phyloP scores from a whole-genome alignment of 164 flowering plant genomes.

The Echeveria elegans region DNA sequence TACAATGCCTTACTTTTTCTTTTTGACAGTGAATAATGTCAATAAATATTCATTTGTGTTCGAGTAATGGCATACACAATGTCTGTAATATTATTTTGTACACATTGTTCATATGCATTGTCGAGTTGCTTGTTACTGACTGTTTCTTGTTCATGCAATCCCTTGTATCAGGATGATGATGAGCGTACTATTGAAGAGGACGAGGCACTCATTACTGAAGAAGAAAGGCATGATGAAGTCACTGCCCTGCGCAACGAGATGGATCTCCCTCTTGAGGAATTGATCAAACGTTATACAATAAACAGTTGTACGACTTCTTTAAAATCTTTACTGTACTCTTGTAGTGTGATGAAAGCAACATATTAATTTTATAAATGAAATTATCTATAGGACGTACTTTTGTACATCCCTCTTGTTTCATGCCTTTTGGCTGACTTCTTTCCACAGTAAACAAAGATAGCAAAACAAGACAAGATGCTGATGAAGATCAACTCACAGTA shows the following conservation, averaged over 20 bases:
- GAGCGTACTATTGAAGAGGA: slow-evolving; percentile 91
- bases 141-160: slow-evolving; percentile 13
- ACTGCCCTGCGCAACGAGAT: slow-evolving; percentile 69
- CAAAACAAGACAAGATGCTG: slow-evolving; percentile 29
- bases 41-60: too few relatives aligned
- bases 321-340: slow-evolving; percentile 9
- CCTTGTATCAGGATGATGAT: slow-evolving; percentile 81
- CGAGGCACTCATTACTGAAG: slow-evolving; percentile 76
- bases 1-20: not conserved
- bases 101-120: not conserved
- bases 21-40: too few relatives aligned
- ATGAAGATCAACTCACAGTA: slow-evolving; percentile 16
- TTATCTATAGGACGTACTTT: not conserved
- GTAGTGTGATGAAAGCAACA: slow-evolving; percentile 12
- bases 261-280: slow-evolving; percentile 82
- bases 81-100: not conserved
- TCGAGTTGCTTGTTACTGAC: not conserved
- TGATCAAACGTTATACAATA: slow-evolving; percentile 56
- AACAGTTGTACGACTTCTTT: slow-evolving; percentile 28
- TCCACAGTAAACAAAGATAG: slow-evolving; percentile 43
- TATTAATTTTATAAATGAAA: not conserved
- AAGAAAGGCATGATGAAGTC: slow-evolving; percentile 84
- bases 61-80: too few relatives aligned
- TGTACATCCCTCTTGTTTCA: not conserved
- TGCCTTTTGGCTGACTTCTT: slow-evolving; percentile 1